Base-by-base conservation (phyloP, 2,329 filamentous ascomycete species). In the Colletotrichum sp. region DNA sequence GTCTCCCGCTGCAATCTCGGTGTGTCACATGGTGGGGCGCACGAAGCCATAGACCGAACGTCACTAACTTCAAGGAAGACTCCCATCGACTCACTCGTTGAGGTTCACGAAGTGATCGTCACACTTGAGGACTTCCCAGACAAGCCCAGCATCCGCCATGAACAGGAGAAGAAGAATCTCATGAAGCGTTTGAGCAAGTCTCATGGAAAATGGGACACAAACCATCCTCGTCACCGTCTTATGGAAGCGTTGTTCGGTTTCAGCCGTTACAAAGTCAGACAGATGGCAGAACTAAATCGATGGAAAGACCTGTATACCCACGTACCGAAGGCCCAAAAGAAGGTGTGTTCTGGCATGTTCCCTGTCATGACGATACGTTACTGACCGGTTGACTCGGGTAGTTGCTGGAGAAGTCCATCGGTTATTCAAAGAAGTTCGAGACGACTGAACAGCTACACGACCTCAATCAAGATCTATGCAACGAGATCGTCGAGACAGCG, bases 401-500 rank as follows among this genome's bases (percentile, higher is more conserved):
- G 87, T 28, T 90, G 3, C 87, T 94, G 3, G 90, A 92, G 77
- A 88, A 89, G n/a, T 83, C 88, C 3, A 81, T 92, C 55, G 86
- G 90, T 63, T 94, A 92, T 79, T 88, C 89, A 3, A 88, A 90
- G 74, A 91, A 90, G 77, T 86, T 91, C 21, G 81, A 84, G 16
- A 82, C 82, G 1, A 82, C 87, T 12, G 86, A 89, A 13, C 75
- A 84, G 26, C 82, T 89, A 8, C 82, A 91, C 16, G 80, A 80
- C 3, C 77, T 80, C 7, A 91, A 92, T 78, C 86, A 87, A 12
- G 75, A 81, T 1, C 76, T 91, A 4, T 90, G 88, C 39, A 81
- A 87, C 36, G 82, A 81, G 12, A 89, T 91, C 34, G 85, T 90
- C 2, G 73, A 84, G 1, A 75, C 84, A 18, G 89, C 87, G 0